phyloP scores from a whole-genome alignment of 1,139 yeast genomes.

The Eremothecium sinecaudum region DNA sequence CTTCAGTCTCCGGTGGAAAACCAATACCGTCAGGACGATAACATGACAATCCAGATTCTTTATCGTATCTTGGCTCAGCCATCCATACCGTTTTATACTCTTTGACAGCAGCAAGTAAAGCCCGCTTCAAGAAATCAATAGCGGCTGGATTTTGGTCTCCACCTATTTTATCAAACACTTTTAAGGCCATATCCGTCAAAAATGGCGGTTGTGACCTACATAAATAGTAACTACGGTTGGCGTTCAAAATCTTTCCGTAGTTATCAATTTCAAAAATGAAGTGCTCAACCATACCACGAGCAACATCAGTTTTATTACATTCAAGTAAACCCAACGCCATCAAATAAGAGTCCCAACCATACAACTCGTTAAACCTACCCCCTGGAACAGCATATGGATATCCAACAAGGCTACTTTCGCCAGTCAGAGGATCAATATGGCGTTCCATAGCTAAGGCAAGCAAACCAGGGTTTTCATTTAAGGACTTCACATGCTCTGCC shows the following conservation, averaged over 20 bases:
- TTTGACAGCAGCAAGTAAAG: conserved; percentile 71
- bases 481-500: conserved; percentile 61
- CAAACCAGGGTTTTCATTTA: conserved; percentile 78
- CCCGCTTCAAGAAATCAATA: conserved; percentile 50
- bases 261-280: conserved; percentile 83
- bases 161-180: conserved; percentile 55
- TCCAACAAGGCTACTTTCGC: conserved; percentile 44
- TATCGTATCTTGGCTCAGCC: conserved; percentile 62
- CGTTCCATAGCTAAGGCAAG: conserved; percentile 64
- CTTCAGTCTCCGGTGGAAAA: conserved; percentile 93
- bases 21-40: conserved; percentile 88
- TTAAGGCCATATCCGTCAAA: conserved; percentile 81
- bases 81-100: conserved; percentile 84
- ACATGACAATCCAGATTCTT: conserved; percentile 72
- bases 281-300: conserved; percentile 88
- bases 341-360: conserved; percentile 98
- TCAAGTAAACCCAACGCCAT: conserved; percentile 74
- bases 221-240: conserved; percentile 84
- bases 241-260: conserved; percentile 89
- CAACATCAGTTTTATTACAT: conserved; percentile 52
- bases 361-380: conserved; percentile 89
- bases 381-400: conserved; percentile 95
- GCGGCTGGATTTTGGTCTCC: conserved; percentile 38
- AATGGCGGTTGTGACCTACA: conserved; percentile 98
- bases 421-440: conserved; percentile 42